Conservation (phyloP, 306 rosid genomes). For the Rosa rugosa region DNA sequence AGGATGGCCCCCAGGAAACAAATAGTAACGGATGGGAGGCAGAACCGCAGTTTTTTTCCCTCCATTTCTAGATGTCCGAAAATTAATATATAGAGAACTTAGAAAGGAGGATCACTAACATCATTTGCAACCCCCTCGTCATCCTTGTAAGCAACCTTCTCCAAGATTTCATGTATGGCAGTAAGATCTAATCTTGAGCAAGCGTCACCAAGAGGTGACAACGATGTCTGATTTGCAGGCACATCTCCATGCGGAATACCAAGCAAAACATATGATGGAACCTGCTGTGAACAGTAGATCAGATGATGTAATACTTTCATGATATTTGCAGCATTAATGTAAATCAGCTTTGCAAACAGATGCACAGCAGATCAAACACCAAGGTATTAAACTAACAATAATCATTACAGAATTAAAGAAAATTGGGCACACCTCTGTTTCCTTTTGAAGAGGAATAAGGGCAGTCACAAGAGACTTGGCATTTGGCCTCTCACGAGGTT, state of each 20-base stretch:
- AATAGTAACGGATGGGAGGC: background rate
- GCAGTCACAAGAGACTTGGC: constrained; percentile 79
- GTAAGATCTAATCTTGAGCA: constrained; percentile 92
- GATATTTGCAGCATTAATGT: constrained; percentile 8
- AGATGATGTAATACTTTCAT: constrained; percentile 23
- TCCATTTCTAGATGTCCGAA: background rate
- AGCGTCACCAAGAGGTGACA: constrained; percentile 91
- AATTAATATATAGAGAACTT: background rate
- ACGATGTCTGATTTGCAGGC: constrained; percentile 50
- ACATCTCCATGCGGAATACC: constrained; percentile 64
- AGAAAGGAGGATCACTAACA: constrained; percentile 41
- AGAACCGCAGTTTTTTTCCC: background rate
- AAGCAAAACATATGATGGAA: constrained; percentile 64
- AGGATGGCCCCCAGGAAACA: background rate
- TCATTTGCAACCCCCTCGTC: constrained; percentile 98
- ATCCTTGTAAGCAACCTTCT: constrained; percentile 82
- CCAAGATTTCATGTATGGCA: constrained; percentile 89
- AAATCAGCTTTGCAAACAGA: constrained; percentile 22
- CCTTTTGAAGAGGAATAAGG: constrained; percentile 81
- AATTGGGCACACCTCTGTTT: constrained; percentile 55
- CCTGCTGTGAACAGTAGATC: constrained; percentile 50
- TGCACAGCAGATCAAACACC: constrained; percentile 27
- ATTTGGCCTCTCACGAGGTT: constrained; percentile 95
- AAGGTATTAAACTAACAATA: constrained; percentile 6
- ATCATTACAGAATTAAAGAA: background rate